Evolutionary conservation across 2,329 filamentous ascomycete genomes (phyloP).

Genomic region (Endoconidiophora laricicola): DNA sequence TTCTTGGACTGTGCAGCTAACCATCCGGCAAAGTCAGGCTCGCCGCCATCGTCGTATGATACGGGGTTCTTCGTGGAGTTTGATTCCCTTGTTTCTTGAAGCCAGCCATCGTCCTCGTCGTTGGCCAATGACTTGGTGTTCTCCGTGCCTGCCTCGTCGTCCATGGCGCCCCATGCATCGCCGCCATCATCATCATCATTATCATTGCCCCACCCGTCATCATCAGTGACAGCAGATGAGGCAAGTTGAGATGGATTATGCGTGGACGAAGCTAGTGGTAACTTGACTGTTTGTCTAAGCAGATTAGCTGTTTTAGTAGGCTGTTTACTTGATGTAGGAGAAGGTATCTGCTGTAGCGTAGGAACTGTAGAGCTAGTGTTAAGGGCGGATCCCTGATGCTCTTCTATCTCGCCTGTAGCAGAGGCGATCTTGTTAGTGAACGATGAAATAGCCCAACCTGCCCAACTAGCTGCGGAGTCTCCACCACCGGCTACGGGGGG

Average conservation of each 20-base stretch:
- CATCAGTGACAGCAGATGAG: slow-evolving; percentile 31
- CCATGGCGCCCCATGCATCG: slow-evolving; percentile 63
- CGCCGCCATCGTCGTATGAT: slow-evolving; percentile 48
- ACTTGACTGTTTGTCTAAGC: slow-evolving; percentile 42
- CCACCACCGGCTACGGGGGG: slow-evolving; percentile 18
- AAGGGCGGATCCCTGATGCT: slow-evolving; percentile 22
- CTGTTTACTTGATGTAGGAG: slow-evolving; percentile 22
- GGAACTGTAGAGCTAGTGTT: neutral
- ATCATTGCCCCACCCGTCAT: slow-evolving; percentile 20
- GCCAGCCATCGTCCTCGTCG: slow-evolving; percentile 23
- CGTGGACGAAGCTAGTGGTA: slow-evolving; percentile 29
- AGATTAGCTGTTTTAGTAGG: slow-evolving; percentile 38
- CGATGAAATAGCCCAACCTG: slow-evolving; percentile 95
- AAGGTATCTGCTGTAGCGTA: neutral
- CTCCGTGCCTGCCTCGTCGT: slow-evolving; percentile 33
- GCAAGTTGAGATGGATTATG: slow-evolving; percentile 23
- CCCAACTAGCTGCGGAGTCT: slow-evolving; percentile 49
- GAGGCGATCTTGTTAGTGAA: slow-evolving; percentile 88
- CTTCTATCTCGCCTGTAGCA: slow-evolving; percentile 74
- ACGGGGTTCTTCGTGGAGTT: slow-evolving; percentile 16
- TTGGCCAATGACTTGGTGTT: slow-evolving; percentile 14
- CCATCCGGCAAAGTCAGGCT: slow-evolving; percentile 95
- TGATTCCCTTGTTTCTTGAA: slow-evolving; percentile 23
- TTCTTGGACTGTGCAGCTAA: slow-evolving; percentile 73
- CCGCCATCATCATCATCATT: slow-evolving; percentile 43